Percentiles rank a stretch among this genome's conserved stretches.
Evolutionary conservation across 2,329 filamentous ascomycete genomes (phyloP).

Genomic region (Colletotrichum musae): DNA sequence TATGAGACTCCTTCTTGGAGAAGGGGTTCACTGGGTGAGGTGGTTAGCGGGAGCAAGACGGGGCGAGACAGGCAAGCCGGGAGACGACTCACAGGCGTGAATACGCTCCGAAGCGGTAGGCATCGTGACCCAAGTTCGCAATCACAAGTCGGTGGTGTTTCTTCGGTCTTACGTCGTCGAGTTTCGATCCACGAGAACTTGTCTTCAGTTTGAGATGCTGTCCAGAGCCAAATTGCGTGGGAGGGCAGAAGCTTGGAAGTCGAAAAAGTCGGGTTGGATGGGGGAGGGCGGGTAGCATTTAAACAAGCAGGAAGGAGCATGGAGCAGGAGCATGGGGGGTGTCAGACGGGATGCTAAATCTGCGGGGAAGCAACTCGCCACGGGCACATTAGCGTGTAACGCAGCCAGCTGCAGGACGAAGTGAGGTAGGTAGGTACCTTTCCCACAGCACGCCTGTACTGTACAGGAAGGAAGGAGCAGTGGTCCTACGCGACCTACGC

Average conservation of each 20-base stretch:
- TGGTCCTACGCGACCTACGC: not conserved
- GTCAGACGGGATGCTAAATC: conserved; percentile 32
- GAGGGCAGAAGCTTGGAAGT: conserved; percentile 21
- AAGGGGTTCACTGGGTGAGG: conserved; percentile 79
- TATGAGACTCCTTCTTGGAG: conserved; percentile 77
- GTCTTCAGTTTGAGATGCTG: conserved; percentile 3
- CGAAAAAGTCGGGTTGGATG: not conserved
- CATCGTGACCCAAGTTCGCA: conserved; percentile 23
- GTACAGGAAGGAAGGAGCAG: conserved; percentile 9
- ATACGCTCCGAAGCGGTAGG: conserved; percentile 39
- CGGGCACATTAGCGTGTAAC: conserved; percentile 39
- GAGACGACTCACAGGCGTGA: conserved; percentile 33
- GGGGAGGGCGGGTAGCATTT: conserved; percentile 32
- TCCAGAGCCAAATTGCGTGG: not conserved
- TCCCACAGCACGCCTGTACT: conserved; percentile 7
- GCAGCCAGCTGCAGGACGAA: conserved; percentile 19
- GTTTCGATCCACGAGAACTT: not conserved
- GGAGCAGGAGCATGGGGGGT: not conserved
- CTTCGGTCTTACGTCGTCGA: not conserved
- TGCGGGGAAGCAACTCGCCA: conserved; percentile 39
- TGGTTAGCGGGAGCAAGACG: not conserved
- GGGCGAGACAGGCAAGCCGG: no score
- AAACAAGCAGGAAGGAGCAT: conserved; percentile 28
- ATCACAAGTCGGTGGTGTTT: not conserved
- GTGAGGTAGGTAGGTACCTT: conserved; percentile 9